Evolutionary conservation across 371 early-diverging fungal genomes (phyloP).

Genomic region (Blastocladiella emersonii): DNA sequence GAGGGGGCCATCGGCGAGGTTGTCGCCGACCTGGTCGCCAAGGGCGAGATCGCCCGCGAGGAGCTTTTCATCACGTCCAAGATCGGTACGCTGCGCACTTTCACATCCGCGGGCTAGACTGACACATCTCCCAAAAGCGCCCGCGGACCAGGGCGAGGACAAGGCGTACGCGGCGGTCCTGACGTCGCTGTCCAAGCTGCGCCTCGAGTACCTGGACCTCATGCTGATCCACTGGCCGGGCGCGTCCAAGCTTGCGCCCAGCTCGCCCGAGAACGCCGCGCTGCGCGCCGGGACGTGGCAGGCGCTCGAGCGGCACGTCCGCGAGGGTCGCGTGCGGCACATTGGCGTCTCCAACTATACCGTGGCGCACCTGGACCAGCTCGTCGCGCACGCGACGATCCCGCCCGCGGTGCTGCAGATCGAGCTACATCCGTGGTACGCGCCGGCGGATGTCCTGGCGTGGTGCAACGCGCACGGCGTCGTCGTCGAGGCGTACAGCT

Average conservation of each 20-base stretch:
- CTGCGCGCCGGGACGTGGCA: slow-evolving; percentile 48
- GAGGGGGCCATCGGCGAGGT: slow-evolving; percentile 65
- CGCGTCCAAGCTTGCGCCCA: slow-evolving; percentile 27
- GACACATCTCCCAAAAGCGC: slow-evolving; percentile 26
- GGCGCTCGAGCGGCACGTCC: slow-evolving; percentile 49
- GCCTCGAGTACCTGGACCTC: slow-evolving; percentile 62
- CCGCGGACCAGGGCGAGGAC: slow-evolving; percentile 64
- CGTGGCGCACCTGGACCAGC: slow-evolving; percentile 36
- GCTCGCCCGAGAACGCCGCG: slow-evolving; percentile 22
- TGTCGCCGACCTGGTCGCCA: slow-evolving; percentile 41
- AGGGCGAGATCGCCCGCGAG: slow-evolving; percentile 46
- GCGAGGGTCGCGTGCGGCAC: slow-evolving; percentile 32
- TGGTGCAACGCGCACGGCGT: slow-evolving; percentile 40
- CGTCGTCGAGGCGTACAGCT: slow-evolving; percentile 72
- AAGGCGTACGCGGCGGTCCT: slow-evolving; percentile 31
- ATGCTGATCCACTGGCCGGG: slow-evolving; percentile 89
- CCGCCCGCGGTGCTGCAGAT: slow-evolving; percentile 55
- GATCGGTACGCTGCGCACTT: slow-evolving; percentile 25
- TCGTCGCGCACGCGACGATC: slow-evolving; percentile 31
- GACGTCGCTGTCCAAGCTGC: slow-evolving; percentile 42
- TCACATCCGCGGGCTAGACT: not conserved
- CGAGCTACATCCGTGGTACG: slow-evolving; percentile 53
- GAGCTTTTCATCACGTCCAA: slow-evolving; percentile 92
- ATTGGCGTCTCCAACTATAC: slow-evolving; percentile 82
- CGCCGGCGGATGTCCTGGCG: slow-evolving; percentile 32